A percentile compares a stretch with the other conserved stretches of the same genome.
phyloP scores from a whole-genome alignment of 75 land plant genomes.

The Picea glauca region DNA sequence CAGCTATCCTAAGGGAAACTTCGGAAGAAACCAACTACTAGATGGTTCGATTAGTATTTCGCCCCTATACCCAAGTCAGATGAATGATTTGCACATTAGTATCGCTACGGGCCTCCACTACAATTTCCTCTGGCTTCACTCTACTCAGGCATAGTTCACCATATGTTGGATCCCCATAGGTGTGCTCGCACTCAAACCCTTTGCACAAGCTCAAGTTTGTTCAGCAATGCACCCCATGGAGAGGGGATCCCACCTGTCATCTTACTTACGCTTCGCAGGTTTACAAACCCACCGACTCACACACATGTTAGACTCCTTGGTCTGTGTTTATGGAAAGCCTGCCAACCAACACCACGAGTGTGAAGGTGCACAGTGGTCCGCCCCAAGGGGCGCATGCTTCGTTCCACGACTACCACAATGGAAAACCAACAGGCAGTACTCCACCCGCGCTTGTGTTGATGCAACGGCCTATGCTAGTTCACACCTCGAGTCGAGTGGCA shows the following conservation, averaged over 20 bases:
- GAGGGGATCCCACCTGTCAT: neutral
- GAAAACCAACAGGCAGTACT: too few species aligned
- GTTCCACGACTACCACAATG: too few species aligned
- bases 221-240: neutral
- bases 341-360: too few species aligned
- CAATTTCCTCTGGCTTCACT: constrained; percentile 23
- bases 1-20: neutral
- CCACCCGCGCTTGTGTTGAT: too few species aligned
- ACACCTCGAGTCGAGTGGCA: too few species aligned
- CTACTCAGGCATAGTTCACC: constrained; percentile 17
- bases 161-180: neutral
- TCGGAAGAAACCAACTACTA: neutral
- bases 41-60: too few species aligned
- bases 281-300: neutral
- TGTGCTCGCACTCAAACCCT: neutral
- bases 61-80: too few species aligned
- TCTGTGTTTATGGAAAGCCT: too few species aligned
- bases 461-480: too few species aligned
- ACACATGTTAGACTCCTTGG: too few species aligned
- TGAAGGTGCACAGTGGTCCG: too few species aligned
- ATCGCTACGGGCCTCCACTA: neutral
- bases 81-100: neutral
- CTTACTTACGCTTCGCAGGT: neutral
- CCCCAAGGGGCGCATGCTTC: too few species aligned
- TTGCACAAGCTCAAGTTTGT: neutral